Evolutionary conservation across 1,284 basidiomycete genomes (phyloP).

Genomic region (Xerocomus nothofagi): DNA sequence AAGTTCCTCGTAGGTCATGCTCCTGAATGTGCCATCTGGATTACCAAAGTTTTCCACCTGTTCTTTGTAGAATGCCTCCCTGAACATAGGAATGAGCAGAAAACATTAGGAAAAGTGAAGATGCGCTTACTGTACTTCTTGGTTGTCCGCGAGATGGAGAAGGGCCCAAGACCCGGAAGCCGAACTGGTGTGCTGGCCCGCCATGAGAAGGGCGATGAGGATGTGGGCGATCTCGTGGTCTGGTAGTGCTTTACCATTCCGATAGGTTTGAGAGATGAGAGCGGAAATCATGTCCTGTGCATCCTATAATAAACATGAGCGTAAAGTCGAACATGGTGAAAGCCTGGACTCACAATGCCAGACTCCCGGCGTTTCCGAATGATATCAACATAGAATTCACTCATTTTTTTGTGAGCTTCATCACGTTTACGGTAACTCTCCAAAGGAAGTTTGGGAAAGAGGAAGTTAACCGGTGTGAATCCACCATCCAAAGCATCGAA

Average conservation of each 20-base stretch:
- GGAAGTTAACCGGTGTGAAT: constrained; percentile 90
- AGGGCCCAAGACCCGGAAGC: constrained; percentile 92
- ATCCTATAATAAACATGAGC: constrained; percentile 40
- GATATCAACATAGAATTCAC: constrained; percentile 90
- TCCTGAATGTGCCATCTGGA: constrained; percentile 77
- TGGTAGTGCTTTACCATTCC: constrained; percentile 74
- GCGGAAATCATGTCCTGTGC: constrained; percentile 94
- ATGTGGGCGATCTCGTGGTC: constrained; percentile 97
- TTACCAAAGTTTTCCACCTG: constrained; percentile 84
- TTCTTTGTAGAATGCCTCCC: constrained; percentile 83
- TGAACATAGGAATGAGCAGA: constrained; percentile 30
- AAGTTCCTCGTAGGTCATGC: constrained; percentile 87
- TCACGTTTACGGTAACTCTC: constrained; percentile 89
- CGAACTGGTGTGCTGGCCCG: constrained; percentile 97
- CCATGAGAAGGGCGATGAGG: constrained; percentile 95
- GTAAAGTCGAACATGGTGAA: not conserved
- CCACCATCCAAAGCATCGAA: constrained; percentile 93
- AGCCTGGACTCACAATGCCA: constrained; percentile 39
- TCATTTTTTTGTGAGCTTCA: constrained; percentile 90
- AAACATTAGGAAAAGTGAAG: not conserved
- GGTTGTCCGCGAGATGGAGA: constrained; percentile 83
- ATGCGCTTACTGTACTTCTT: constrained; percentile 68
- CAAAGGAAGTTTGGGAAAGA: constrained; percentile 93
- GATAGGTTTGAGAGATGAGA: constrained; percentile 85
- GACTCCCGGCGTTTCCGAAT: constrained; percentile 73